Conservation (phyloP, 345 rosid genomes). For the Eucalyptus tenuipes region DNA sequence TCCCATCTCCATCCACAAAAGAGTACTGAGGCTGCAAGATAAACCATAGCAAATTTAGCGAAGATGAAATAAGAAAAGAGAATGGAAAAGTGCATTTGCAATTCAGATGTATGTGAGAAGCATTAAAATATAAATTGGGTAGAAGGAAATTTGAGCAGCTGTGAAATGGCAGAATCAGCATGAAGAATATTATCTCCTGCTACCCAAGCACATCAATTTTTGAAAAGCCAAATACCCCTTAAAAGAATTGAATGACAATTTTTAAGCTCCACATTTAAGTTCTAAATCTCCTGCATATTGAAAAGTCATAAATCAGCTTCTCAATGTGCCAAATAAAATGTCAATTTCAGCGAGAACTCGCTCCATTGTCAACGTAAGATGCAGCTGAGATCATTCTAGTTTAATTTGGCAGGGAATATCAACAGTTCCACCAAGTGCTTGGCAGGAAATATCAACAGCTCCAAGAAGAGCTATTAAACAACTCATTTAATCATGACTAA, state of each 20-base stretch:
- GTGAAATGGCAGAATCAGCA: neutral
- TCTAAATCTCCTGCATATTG: neutral
- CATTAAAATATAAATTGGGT: neutral
- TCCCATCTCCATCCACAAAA: conserved; percentile 88
- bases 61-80: neutral
- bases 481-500: neutral
- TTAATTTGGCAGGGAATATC: neutral
- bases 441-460: neutral
- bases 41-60: neutral
- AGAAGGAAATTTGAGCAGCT: neutral
- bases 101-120: neutral
- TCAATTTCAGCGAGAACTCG: neutral
- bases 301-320: neutral
- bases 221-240: neutral
- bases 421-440: neutral
- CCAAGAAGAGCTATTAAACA: neutral
- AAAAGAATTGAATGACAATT: neutral
- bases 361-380: neutral
- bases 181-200: neutral
- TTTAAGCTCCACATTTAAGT: neutral
- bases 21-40: conserved; percentile 58
- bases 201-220: neutral
- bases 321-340: neutral
- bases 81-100: neutral
- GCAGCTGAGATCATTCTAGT: neutral